Evolutionary conservation across 108 stramenopile species (phyloP).

Genomic region (Chaetoceros muelleri): DNA sequence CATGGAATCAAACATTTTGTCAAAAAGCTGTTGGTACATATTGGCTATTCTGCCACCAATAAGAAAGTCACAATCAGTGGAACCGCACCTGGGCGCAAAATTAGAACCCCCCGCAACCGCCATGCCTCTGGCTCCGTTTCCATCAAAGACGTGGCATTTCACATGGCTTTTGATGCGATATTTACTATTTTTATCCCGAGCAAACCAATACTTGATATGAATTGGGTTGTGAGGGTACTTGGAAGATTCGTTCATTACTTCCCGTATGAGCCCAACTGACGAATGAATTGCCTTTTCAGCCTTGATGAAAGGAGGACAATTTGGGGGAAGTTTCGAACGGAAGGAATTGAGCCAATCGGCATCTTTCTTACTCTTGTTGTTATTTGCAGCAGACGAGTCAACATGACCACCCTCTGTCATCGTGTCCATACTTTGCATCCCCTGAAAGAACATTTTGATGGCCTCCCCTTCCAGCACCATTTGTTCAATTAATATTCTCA

Average conservation of each 20-base stretch:
- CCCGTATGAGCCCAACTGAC: constrained; percentile 2
- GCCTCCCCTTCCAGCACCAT: constrained; percentile 15
- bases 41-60: constrained; percentile 6
- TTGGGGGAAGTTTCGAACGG: constrained; percentile 6
- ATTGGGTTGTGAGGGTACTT: constrained; percentile 3
- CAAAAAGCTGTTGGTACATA: constrained; percentile 10
- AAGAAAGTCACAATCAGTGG: constrained; percentile 16
- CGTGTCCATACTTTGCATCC: too few relatives aligned
- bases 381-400: constrained; percentile 1
- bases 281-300: constrained; percentile 2
- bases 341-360: constrained; percentile 4
- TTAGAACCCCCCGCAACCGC: constrained; percentile 21
- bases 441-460: neutral
- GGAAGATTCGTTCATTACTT: constrained; percentile 8
- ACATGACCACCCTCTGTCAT: too few relatives aligned
- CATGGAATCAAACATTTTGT: constrained; percentile 15
- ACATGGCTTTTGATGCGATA: constrained; percentile 27
- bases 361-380: neutral
- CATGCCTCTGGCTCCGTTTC: constrained; percentile 6
- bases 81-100: constrained; percentile 9
- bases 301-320: constrained; percentile 11
- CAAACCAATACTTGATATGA: constrained; percentile 19
- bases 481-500: constrained; percentile 18
- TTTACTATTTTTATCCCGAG: constrained; percentile 7
- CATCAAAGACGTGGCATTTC: constrained; percentile 20